Percentiles rank a stretch among this genome's conserved stretches.
phyloP scores from a whole-genome alignment of 805 yeast genomes.

The Hanseniaspora occidentalis region DNA sequence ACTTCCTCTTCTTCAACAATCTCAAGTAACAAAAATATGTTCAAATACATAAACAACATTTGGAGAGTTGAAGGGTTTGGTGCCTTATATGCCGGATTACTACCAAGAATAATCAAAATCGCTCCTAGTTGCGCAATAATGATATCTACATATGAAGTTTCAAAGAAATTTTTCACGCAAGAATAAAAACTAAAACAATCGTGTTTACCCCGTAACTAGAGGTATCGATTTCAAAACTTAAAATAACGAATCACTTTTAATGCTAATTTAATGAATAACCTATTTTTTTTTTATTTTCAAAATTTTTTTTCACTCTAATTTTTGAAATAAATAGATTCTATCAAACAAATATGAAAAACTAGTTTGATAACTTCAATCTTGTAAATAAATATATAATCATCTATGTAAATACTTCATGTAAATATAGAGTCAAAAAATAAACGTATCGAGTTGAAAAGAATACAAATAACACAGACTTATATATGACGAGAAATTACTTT shows the following conservation, averaged over 20 bases:
- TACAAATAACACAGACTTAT: too few species aligned
- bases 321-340: too few species aligned
- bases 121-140: slow-evolving; percentile 98
- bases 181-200: neutral
- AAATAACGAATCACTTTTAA: slow-evolving; percentile 6
- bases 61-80: slow-evolving; percentile 60
- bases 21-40: slow-evolving; percentile 35
- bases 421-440: too few species aligned
- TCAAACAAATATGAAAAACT: too few species aligned
- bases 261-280: slow-evolving; percentile 9
- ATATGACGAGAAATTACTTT: too few species aligned
- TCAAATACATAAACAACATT: slow-evolving; percentile 50
- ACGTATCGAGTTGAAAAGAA: too few species aligned
- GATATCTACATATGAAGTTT: slow-evolving; percentile 90
- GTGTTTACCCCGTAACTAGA: neutral
- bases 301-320: neutral
- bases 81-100: slow-evolving; percentile 78
- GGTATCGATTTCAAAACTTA: neutral
- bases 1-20: neutral
- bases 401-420: too few species aligned
- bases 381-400: too few species aligned
- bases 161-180: slow-evolving; percentile 43
- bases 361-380: too few species aligned
- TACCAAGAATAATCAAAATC: slow-evolving; percentile 78
- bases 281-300: slow-evolving; percentile 4